Evolutionary conservation across 2,329 filamentous ascomycete species (phyloP).

Genomic region (Hortaea sp.): DNA sequence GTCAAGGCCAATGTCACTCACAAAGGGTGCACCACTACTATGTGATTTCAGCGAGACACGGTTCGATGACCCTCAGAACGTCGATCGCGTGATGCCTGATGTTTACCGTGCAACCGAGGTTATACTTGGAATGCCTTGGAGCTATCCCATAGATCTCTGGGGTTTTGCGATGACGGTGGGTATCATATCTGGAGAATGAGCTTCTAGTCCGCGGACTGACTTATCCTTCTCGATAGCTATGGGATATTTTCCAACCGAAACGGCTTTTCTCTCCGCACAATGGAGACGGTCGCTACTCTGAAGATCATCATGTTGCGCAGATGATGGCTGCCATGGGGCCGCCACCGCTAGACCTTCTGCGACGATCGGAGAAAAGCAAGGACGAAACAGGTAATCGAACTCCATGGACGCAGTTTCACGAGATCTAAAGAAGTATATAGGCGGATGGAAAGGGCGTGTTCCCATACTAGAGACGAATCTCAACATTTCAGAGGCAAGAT

Average conservation of each 20-base stretch:
- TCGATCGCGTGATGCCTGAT: constrained; percentile 22
- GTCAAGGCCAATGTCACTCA: constrained; percentile 24
- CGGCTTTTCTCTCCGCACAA: constrained; percentile 21
- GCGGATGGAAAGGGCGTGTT: neutral
- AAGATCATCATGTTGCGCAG: constrained; percentile 1
- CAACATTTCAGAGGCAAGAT: neutral
- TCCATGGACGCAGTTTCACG: neutral
- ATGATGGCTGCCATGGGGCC: constrained; percentile 3
- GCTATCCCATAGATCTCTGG: constrained; percentile 10
- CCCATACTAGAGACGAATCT: neutral
- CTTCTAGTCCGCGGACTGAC: neutral
- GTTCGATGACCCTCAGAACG: constrained; percentile 6
- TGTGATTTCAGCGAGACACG: constrained; percentile 5
- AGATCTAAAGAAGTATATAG: neutral
- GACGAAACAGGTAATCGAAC: neutral
- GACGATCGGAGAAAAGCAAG: neutral
- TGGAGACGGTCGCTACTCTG: neutral
- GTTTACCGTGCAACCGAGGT: constrained; percentile 22
- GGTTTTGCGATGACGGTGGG: constrained; percentile 20
- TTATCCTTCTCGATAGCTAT: constrained; percentile 17
- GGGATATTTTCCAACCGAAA: constrained; percentile 28
- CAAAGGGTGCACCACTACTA: constrained; percentile 22
- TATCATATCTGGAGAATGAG: neutral
- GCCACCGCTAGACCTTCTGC: constrained; percentile 2
- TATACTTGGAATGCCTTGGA: constrained; percentile 10